These are phyloP conservation scores for Otatea glauca DNA, from an alignment of 176 grass and related monocot species.

Conservation along the genomic window DNA sequence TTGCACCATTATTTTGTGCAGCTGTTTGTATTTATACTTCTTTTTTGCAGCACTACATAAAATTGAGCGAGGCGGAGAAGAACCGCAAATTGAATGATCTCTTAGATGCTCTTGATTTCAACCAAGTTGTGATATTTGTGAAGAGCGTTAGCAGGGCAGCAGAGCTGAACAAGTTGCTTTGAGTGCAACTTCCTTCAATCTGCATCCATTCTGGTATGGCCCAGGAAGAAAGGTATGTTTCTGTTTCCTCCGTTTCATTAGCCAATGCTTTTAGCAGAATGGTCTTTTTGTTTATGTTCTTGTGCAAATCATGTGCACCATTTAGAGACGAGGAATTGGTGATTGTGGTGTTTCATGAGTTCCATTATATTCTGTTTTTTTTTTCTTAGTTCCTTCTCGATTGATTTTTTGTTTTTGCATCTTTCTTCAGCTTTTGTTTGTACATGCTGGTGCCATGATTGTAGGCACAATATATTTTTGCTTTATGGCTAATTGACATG, in stretches of 20 bases:
- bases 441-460: neutral
- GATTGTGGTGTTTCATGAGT: neutral
- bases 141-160: slow-evolving; percentile 92
- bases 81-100: slow-evolving; percentile 97
- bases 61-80: slow-evolving; percentile 90
- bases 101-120: slow-evolving; percentile 97
- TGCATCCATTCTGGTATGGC: slow-evolving; percentile 99
- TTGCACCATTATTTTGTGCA: neutral
- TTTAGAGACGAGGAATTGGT: neutral
- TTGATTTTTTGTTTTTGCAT: too few relatives aligned
- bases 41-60: slow-evolving; percentile 83
- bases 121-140: slow-evolving; percentile 98
- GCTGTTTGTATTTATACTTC: neutral
- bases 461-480: slow-evolving; percentile 5
- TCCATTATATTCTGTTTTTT: neutral
- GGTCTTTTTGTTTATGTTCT: neutral
- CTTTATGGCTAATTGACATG: neutral
- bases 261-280: neutral
- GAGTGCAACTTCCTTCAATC: slow-evolving; percentile 98
- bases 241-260: neutral
- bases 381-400: neutral
- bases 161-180: slow-evolving; percentile 95
- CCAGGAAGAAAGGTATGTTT: slow-evolving; percentile 80
- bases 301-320: neutral
- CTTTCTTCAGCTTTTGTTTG: neutral